Percentiles rank a stretch among this genome's conserved stretches.
Evolutionary conservation across 768 basidiomycete species (phyloP).

Genomic region (Paxillus rubicundulus): DNA sequence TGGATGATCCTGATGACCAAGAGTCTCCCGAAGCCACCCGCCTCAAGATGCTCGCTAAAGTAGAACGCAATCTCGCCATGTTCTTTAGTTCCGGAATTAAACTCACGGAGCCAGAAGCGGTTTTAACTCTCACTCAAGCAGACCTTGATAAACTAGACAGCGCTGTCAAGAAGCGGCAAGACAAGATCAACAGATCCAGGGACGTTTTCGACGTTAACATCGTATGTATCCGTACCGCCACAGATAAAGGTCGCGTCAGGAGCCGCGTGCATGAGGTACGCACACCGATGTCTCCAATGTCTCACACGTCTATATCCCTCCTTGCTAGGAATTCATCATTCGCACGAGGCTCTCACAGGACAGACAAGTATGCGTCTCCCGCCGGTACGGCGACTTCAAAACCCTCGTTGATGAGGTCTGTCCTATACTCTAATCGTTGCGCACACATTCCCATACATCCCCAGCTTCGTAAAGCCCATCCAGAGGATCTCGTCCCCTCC

Average conservation of each 20-base stretch:
- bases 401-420: slow-evolving; percentile 81
- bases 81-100: slow-evolving; percentile 82
- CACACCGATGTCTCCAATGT: slow-evolving; percentile 9
- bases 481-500: slow-evolving; percentile 72
- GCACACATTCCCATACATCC: slow-evolving; percentile 8
- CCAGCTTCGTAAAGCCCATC: slow-evolving; percentile 84
- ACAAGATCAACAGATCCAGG: slow-evolving; percentile 43
- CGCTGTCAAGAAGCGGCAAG: slow-evolving; percentile 62
- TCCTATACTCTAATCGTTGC: neutral
- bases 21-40: slow-evolving; percentile 58
- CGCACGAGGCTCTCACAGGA: slow-evolving; percentile 73
- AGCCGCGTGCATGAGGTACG: slow-evolving; percentile 84
- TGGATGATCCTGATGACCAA: slow-evolving; percentile 50
- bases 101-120: slow-evolving; percentile 80
- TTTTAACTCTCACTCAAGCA: slow-evolving; percentile 82
- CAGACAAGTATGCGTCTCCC: slow-evolving; percentile 81
- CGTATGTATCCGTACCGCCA: slow-evolving; percentile 78
- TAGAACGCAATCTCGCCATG: slow-evolving; percentile 82
- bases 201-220: slow-evolving; percentile 88
- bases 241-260: slow-evolving; percentile 82
- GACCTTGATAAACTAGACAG: slow-evolving; percentile 80
- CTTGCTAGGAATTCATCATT: slow-evolving; percentile 85
- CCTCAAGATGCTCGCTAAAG: slow-evolving; percentile 66
- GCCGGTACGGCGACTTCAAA: slow-evolving; percentile 94
- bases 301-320: neutral